Evolutionary conservation across 1,284 basidiomycete genomes (phyloP), one percentile per base, ranked within the genome.

Genomic region (Cutaneotrichosporon sp.): DNA sequence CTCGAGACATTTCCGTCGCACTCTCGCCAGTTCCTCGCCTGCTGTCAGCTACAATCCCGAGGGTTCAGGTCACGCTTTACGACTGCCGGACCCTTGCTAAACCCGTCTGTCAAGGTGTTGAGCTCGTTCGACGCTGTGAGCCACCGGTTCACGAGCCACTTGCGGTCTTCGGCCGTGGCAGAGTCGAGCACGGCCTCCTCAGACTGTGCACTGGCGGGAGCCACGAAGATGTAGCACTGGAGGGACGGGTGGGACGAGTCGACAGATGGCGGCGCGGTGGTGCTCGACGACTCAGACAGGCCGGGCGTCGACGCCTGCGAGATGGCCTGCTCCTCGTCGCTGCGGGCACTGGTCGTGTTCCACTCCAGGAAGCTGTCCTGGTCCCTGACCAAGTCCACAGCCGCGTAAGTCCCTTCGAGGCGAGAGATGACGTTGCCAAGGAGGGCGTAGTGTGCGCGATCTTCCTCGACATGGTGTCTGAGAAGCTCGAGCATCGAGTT

Each of bases 361-460:
- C 62, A 69, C n/a, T 63, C 63, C 8, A 73, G 63, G 60, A 77
- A 73, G 31, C 70, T 72, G 59, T 79, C 69, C 63, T 73, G 70
- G 34, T 70, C 69, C 26, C 60, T 56, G 13, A 51, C 56, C 10
- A 68, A 36, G 22, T 58, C 60, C 26, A 68, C 65, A 6, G 10
- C 16, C 30, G 59, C 61, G 52, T 68, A 70, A 14, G 56, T 60
- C 30, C 36, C 50, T 26, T 63, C 50, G 10, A 47, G 67, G 8
- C 69, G 69, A 21, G 57, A 57, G 11, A 66, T 40, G 9, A 68
- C 59, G 16, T 57, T 55, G 18, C 38, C n/a, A n/a, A 70, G 58
- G 9, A 70, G 61, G 1, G 40, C 50, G 34, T 61, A 32, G 62
- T 70, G 65, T 7, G 64, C 50, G 26, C 36, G 26, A 58, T 70